Percentiles rank a stretch among this genome's conserved stretches.
Conservation (phyloP, 306 rosid species). For the Leucaena leucocephala region DNA sequence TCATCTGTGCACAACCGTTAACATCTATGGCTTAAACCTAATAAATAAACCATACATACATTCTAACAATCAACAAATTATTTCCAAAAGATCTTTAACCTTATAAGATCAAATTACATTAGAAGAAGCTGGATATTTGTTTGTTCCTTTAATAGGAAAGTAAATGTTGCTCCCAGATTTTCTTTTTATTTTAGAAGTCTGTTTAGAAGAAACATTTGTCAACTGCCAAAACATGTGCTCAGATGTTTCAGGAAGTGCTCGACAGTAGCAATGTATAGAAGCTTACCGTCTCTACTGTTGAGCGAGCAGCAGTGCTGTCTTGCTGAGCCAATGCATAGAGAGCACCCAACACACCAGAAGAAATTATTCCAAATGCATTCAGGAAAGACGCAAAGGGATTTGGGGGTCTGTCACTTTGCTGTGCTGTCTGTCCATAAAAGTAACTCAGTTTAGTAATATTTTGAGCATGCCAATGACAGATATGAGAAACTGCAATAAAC, state of each 20-base stretch:
- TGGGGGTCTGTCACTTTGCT: slow-evolving; percentile 39
- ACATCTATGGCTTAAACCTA: slow-evolving; percentile 34
- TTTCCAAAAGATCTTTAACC: not conserved
- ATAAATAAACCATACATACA: slow-evolving; percentile 8
- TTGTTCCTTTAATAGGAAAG: slow-evolving; percentile 1
- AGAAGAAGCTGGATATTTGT: slow-evolving; percentile 13
- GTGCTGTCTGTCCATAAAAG: slow-evolving; percentile 42
- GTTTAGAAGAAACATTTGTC: slow-evolving; percentile 29
- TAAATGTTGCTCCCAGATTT: slow-evolving; percentile 15
- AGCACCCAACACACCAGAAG: slow-evolving; percentile 59
- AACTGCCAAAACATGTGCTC: slow-evolving; percentile 31
- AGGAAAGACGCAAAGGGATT: slow-evolving; percentile 49
- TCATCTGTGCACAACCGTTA: slow-evolving; percentile 61
- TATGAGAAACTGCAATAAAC: slow-evolving; percentile 26
- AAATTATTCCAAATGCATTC: slow-evolving; percentile 54
- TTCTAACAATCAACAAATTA: not conserved
- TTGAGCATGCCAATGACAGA: slow-evolving; percentile 12
- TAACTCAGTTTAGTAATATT: slow-evolving; percentile 26
- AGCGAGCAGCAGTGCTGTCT: slow-evolving; percentile 55
- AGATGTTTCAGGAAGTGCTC: slow-evolving; percentile 12
- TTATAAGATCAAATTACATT: slow-evolving; percentile 25
- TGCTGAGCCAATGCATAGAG: slow-evolving; percentile 55
- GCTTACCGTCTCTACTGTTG: slow-evolving; percentile 66
- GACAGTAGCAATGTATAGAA: not conserved
- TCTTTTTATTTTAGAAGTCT: not conserved